Evolutionary conservation across 129 eudicot genomes (phyloP), one percentile per base, ranked within the genome.

Genomic region (Calendula officinalis): DNA sequence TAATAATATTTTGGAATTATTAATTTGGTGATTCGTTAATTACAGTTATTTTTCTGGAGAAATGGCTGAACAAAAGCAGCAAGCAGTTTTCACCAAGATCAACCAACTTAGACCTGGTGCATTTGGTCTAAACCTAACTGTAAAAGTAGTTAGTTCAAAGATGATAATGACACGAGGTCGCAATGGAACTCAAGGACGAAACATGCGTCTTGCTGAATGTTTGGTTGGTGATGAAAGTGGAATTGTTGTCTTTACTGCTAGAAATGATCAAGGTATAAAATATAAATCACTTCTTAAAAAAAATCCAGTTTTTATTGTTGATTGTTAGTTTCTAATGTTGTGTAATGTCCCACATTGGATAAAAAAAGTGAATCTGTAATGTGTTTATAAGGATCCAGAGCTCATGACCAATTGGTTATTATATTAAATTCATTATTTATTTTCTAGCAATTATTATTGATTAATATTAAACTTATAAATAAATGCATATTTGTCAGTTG

Each of bases 151-250:
- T 58, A 81, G 68, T 68, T 67, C 90, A 7, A 87, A 87, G 76
- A 54, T 72, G 73, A 74, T 87, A 5, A 62, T 56, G 76, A 84
- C 76, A 64, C 66, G 85, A 63, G 85, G 90, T 12, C 79, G 84
- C 59, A 77, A 80, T 68, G 81, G 82, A 22, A 27, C 69, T 9
- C 86, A 77, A 64, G 86, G 80, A 58, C 80, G 90, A 54, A 84
- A 80, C 68, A 83, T 74, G 86, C 86, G 84, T 33, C 76, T 87
- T 56, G 85, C 90, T 69, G 95, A 87, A 67, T 78, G 84, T 59
- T 75, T 87, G 68, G 90, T 83, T 1, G 95, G 95, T 43, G 95
- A 86, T 67, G 95, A 86, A 73, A 83, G 89, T 33, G 95, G 95
- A 57, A 72, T 87, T 67, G 85, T 87, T 53, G 66, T 87, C 68